These are phyloP conservation scores for Mollisia scopiformis DNA, from an alignment of 2,329 filamentous ascomycete species.

Conservation along the genomic window DNA sequence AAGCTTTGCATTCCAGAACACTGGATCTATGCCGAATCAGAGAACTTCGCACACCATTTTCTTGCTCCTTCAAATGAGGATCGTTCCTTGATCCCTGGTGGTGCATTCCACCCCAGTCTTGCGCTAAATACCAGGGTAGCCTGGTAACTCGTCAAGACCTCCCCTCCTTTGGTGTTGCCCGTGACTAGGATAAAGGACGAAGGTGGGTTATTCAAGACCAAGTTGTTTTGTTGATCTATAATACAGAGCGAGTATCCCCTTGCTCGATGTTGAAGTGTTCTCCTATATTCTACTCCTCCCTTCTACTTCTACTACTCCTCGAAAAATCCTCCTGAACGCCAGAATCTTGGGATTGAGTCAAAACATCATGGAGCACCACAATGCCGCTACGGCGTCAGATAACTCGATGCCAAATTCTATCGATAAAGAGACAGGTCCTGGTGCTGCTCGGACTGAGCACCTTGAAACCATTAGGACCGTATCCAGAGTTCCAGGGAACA, in stretches of 20 bases:
- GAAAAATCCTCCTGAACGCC: too few relatives aligned
- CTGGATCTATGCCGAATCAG: neutral
- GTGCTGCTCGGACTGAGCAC: conserved; percentile 8
- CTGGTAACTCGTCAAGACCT: neutral
- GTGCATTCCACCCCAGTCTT: too few relatives aligned
- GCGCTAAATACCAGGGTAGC: neutral
- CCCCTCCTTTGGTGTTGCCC: conserved; percentile 1
- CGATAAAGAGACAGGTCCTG: conserved; percentile 21
- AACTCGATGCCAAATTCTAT: conserved; percentile 24
- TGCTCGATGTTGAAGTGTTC: neutral
- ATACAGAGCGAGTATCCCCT: too few relatives aligned
- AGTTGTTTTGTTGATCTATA: too few relatives aligned
- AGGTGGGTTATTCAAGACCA: neutral
- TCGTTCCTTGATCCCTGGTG: neutral
- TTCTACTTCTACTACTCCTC: neutral
- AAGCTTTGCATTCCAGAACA: neutral
- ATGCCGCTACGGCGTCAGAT: conserved; percentile 7
- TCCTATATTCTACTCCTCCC: neutral
- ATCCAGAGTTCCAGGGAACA: conserved; percentile 29
- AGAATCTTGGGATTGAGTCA: neutral
- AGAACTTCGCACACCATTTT: neutral
- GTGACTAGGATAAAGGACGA: neutral
- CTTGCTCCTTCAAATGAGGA: neutral
- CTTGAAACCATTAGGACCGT: conserved; percentile 28
- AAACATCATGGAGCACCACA: conserved; percentile 7